These are phyloP conservation scores for Thielaviopsis ethacetica DNA, from an alignment of 2,329 filamentous ascomycete species.

Conservation along the genomic window DNA sequence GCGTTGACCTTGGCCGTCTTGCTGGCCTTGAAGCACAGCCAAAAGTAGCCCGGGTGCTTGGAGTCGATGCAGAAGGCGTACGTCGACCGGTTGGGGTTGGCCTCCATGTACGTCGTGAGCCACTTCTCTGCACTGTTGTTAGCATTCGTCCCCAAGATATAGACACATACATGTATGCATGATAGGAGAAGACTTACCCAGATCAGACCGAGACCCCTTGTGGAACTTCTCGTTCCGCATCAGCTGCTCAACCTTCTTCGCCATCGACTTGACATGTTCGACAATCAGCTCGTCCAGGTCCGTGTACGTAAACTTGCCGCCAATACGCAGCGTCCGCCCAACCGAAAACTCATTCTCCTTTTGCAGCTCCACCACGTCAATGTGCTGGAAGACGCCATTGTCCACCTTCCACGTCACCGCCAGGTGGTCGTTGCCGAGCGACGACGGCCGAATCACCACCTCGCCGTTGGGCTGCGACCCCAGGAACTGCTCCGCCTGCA, in stretches of 20 bases:
- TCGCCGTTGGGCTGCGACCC: slow-evolving; percentile 75
- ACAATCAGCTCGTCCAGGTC: slow-evolving; percentile 97
- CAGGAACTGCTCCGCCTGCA: slow-evolving; percentile 84
- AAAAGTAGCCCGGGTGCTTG: slow-evolving; percentile 87
- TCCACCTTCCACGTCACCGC: slow-evolving; percentile 97
- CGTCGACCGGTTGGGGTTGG: slow-evolving; percentile 82
- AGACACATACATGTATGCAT: neutral
- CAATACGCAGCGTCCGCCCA: slow-evolving; percentile 69
- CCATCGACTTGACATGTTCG: slow-evolving; percentile 94
- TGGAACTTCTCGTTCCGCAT: slow-evolving; percentile 92
- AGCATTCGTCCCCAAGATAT: neutral
- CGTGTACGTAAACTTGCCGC: slow-evolving; percentile 77
- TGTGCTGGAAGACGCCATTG: slow-evolving; percentile 91
- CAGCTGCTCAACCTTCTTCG: slow-evolving; percentile 91
- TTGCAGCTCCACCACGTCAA: slow-evolving; percentile 90
- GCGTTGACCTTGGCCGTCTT: slow-evolving; percentile 54
- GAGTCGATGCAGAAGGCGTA: slow-evolving; percentile 94
- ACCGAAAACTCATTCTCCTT: slow-evolving; percentile 96
- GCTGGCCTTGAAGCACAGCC: slow-evolving; percentile 89
- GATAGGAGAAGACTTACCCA: slow-evolving; percentile 46
- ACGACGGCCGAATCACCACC: slow-evolving; percentile 87
- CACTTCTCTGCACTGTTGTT: slow-evolving; percentile 56
- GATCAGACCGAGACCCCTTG: slow-evolving; percentile 59
- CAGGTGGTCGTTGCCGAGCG: slow-evolving; percentile 87
- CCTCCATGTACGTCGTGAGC: slow-evolving; percentile 89